Percentiles rank a stretch among this genome's conserved stretches.
Conservation (phyloP, 2,329 filamentous ascomycete species). For the Epichloe gansuensis region DNA sequence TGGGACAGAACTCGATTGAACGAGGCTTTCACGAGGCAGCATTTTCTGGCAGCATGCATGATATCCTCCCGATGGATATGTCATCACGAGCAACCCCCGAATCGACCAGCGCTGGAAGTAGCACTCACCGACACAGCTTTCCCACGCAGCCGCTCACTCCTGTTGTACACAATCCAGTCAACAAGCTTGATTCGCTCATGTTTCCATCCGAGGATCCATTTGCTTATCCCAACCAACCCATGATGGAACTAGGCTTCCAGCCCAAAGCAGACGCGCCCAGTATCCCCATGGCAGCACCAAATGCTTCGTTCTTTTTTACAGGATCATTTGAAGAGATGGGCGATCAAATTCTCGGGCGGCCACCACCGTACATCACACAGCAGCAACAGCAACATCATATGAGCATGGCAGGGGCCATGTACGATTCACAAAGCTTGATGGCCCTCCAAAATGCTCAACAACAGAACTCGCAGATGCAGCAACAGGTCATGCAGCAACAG, state of each 20-base stretch:
- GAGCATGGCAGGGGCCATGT: constrained; percentile 31
- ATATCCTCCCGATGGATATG: constrained; percentile 33
- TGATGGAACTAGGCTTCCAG: constrained; percentile 44
- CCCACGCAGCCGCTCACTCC: constrained; percentile 20
- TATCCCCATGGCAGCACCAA: constrained; percentile 21
- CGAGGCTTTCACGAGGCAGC: constrained; percentile 22
- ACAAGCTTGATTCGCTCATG: constrained; percentile 67
- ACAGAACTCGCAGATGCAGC: constrained; percentile 4
- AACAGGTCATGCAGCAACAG: constrained; percentile 13
- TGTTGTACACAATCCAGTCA: constrained; percentile 33
- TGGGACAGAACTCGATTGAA: constrained; percentile 16
- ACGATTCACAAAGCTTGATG: constrained; percentile 29
- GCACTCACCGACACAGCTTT: constrained; percentile 24
- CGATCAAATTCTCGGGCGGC: constrained; percentile 56
- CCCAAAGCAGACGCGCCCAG: constrained; percentile 20
- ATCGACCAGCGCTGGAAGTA: constrained; percentile 28
- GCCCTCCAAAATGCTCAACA: constrained; percentile 20
- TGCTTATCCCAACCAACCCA: constrained; percentile 64
- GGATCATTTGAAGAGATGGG: constrained; percentile 53
- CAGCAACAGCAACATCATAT: constrained; percentile 27
- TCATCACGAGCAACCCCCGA: constrained; percentile 31
- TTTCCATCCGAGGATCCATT: constrained; percentile 69
- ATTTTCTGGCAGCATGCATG: constrained; percentile 28
- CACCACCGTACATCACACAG: constrained; percentile 60
- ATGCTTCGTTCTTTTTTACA: constrained; percentile 37